A percentile compares a stretch with the other conserved stretches of the same genome.
These are phyloP conservation scores for Fusarium buxicola DNA, from an alignment of 2,329 filamentous ascomycete species.

Conservation along the genomic window DNA sequence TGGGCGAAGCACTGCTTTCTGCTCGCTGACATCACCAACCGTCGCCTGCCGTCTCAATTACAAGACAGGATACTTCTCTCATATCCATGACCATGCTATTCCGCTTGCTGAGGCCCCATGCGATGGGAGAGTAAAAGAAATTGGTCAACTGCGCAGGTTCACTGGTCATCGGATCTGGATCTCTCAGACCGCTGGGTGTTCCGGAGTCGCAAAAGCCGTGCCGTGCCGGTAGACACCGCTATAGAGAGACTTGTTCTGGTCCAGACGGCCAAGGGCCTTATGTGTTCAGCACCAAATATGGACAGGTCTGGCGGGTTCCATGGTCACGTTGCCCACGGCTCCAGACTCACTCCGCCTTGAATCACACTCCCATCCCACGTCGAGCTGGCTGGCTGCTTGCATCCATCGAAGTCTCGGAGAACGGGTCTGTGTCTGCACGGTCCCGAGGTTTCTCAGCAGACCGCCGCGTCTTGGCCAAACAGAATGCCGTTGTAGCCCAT, in stretches of 20 bases:
- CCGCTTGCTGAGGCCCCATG: conserved; percentile 15
- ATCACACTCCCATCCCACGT: conserved; percentile 24
- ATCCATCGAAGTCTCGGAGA: conserved; percentile 21
- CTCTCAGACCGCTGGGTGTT: conserved; percentile 10
- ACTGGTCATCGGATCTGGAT: conserved; percentile 2
- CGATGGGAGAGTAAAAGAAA: neutral
- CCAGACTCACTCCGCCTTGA: conserved; percentile 35
- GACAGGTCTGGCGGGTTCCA: conserved; percentile 35
- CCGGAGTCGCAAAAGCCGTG: conserved; percentile 1
- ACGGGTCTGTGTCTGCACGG: conserved; percentile 27
- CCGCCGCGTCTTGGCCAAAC: conserved; percentile 20
- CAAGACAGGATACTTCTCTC: conserved; percentile 1
- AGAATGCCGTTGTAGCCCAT: conserved; percentile 8
- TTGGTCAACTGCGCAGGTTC: conserved; percentile 1
- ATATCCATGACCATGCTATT: conserved; percentile 8
- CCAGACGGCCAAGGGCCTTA: conserved; percentile 15
- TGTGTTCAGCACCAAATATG: conserved; percentile 24
- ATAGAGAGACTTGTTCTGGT: neutral
- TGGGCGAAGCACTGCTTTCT: conserved; percentile 21
- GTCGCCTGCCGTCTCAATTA: neutral
- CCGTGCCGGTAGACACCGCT: conserved; percentile 5
- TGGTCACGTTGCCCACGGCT: conserved; percentile 37
- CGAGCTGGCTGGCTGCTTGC: conserved; percentile 19
- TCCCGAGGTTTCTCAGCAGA: conserved; percentile 35
- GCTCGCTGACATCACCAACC: conserved; percentile 44